phyloP scores from a whole-genome alignment of 1,139 yeast genomes.

The Pichia sp. region DNA sequence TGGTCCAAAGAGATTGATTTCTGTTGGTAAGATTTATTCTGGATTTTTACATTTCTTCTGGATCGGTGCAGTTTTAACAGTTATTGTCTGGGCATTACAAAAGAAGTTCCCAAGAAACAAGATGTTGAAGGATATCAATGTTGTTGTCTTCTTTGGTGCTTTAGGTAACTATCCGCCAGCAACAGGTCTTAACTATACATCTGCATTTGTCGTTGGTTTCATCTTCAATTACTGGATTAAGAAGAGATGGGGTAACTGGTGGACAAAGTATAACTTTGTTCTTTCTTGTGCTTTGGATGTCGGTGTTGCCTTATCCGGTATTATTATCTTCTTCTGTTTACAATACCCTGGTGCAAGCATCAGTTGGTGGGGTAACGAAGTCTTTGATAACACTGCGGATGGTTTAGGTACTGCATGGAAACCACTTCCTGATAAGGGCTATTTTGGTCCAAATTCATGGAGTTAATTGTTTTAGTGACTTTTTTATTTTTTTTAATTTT shows the following conservation, averaged over 20 bases:
- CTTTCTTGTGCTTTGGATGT: constrained; percentile 56
- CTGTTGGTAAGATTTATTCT: constrained; percentile 37
- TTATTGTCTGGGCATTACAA: constrained; percentile 2
- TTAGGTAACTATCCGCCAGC: constrained; percentile 24
- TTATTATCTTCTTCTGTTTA: constrained; percentile 42
- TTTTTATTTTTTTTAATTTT: too few species aligned
- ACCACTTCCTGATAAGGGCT: background rate
- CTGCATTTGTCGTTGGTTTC: constrained; percentile 19
- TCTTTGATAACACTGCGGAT: constrained; percentile 30
- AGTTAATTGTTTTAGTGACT: background rate
- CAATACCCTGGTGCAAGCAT: constrained; percentile 31
- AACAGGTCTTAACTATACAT: constrained; percentile 46
- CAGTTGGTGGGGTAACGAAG: constrained; percentile 65
- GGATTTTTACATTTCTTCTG: constrained; percentile 18
- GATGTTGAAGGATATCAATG: background rate
- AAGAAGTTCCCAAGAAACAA: constrained; percentile 7
- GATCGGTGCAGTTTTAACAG: constrained; percentile 9
- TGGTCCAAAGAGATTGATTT: constrained; percentile 42
- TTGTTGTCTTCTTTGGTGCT: constrained; percentile 11
- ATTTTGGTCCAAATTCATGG: constrained; percentile 4
- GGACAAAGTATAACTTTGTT: constrained; percentile 60
- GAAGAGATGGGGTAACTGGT: constrained; percentile 54
- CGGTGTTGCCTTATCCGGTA: constrained; percentile 49
- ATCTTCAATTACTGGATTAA: constrained; percentile 49
- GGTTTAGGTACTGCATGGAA: constrained; percentile 10